Evolutionary conservation across 169 alveolate species (phyloP), one percentile per base, ranked within the genome.

Genomic region (Plasmodium sp.): DNA sequence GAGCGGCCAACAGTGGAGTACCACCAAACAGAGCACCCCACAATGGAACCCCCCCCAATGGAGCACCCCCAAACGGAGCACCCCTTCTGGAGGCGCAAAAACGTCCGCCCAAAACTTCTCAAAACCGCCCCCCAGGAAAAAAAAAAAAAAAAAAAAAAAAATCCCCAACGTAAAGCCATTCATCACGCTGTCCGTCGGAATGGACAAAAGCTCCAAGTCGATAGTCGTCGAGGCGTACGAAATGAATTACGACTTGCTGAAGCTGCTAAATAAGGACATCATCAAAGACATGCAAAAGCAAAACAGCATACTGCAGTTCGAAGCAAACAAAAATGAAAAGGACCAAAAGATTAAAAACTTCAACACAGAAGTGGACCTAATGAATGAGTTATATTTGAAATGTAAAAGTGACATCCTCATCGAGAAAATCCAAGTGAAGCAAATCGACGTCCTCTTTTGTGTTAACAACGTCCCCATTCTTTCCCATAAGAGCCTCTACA

Each of bases 351-450:
- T 90, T 81, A 90, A 90, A 90, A 90, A 39, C 2, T 90, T 90
- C 71, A 90, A 90, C 83, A 56, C 41, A 12, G 94, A 90, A 90
- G 48, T 90, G 62, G 94, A 90, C 72, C 67, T 90, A 43, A 90
- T 90, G 94, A 90, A 90, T 71, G 94, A 90, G 51, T 74, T 90
- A 90, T 90, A 81, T 81, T 90, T 90, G 73, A 90, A 90, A 90
- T 90, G 94, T 80, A 90, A 90, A 81, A 58, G 83, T 43, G 72
- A 79, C 73, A 41, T 90, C 22, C 72, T 90, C 73, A 90, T 90
- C 27, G 83, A 90, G 83, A 90, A 90, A 90, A 67, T 90, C 10
- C 84, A 79, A 81, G 31, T 90, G 41, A 90, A 90, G 73, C 67
- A 90, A 81, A 67, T 90, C 5, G 94, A 90, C 31, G 73, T 90